phyloP scores from a whole-genome alignment of 2,329 filamentous ascomycete species.

The Ophiocordyceps polyrhachis-furcata region DNA sequence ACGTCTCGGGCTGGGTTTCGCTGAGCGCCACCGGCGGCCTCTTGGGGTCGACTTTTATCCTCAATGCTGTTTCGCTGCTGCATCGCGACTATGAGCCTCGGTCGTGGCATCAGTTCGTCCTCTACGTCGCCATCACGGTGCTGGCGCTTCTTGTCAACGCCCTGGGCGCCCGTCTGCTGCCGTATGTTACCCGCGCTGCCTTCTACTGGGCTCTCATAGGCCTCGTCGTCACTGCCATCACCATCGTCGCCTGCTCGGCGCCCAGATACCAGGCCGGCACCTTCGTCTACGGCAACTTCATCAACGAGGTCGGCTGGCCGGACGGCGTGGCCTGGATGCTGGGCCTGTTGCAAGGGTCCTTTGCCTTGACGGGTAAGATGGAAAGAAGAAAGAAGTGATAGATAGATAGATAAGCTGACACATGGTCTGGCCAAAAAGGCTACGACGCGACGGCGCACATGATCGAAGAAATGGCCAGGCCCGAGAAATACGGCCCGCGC shows the following conservation, averaged over 20 bases:
- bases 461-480: constrained; percentile 40
- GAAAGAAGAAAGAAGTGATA: neutral
- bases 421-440: constrained; percentile 9
- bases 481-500: constrained; percentile 38
- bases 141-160: constrained; percentile 46
- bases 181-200: constrained; percentile 47
- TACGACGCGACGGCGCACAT: constrained; percentile 32
- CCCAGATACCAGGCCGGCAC: constrained; percentile 43
- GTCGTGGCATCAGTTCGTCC: constrained; percentile 55
- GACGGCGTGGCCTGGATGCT: constrained; percentile 42
- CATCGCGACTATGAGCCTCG: constrained; percentile 35
- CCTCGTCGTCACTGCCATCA: constrained; percentile 52
- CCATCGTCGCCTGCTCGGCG: constrained; percentile 44
- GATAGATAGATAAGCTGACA: too few relatives aligned
- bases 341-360: constrained; percentile 32
- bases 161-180: constrained; percentile 37
- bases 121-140: constrained; percentile 47
- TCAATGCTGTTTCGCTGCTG: constrained; percentile 45
- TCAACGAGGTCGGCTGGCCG: constrained; percentile 52
- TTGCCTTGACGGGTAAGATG: constrained; percentile 21
- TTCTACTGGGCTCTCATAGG: constrained; percentile 54
- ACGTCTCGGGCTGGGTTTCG: constrained; percentile 52
- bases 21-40: constrained; percentile 50
- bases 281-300: constrained; percentile 49
- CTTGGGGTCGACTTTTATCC: constrained; percentile 46